Conservation (phyloP, 1,139 yeast species). For the Candida anutae region DNA sequence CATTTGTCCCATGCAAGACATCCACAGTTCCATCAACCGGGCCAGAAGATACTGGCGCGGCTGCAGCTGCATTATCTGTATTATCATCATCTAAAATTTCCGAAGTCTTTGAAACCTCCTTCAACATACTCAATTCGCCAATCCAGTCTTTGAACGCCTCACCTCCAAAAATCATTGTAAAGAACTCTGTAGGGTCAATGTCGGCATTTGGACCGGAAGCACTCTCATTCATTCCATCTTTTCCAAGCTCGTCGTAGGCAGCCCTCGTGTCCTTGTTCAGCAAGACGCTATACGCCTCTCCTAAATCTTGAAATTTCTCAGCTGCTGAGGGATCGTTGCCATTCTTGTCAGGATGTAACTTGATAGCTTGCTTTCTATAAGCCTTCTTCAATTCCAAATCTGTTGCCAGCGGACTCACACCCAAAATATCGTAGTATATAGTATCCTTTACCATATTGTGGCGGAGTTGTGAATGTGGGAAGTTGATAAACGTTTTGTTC, state of each 20-base stretch:
- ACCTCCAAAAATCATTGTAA: constrained; percentile 70
- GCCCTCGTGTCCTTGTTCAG: constrained; percentile 30
- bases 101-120: constrained; percentile 51
- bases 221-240: constrained; percentile 29
- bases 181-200: constrained; percentile 60
- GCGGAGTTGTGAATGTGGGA: too few relatives aligned
- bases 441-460: constrained; percentile 23
- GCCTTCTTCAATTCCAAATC: constrained; percentile 20
- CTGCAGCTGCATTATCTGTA: constrained; percentile 2
- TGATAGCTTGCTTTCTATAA: constrained; percentile 19
- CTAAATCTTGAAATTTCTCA: constrained; percentile 19
- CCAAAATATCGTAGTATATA: constrained; percentile 17
- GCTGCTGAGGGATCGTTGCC: constrained; percentile 20
- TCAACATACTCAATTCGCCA: constrained; percentile 61
- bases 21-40: neutral
- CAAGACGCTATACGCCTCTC: constrained; percentile 40
- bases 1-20: neutral
- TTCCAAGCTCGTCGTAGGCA: constrained; percentile 36
- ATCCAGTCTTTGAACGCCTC: constrained; percentile 83
- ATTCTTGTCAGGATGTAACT: constrained; percentile 21
- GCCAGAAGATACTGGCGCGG: neutral
- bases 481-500: neutral
- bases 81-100: constrained; percentile 24
- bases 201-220: constrained; percentile 14
- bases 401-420: constrained; percentile 13